A percentile compares a stretch with the other conserved stretches of the same genome.
phyloP scores from a whole-genome alignment of 768 basidiomycete genomes.

The Butyriboletus loyo region DNA sequence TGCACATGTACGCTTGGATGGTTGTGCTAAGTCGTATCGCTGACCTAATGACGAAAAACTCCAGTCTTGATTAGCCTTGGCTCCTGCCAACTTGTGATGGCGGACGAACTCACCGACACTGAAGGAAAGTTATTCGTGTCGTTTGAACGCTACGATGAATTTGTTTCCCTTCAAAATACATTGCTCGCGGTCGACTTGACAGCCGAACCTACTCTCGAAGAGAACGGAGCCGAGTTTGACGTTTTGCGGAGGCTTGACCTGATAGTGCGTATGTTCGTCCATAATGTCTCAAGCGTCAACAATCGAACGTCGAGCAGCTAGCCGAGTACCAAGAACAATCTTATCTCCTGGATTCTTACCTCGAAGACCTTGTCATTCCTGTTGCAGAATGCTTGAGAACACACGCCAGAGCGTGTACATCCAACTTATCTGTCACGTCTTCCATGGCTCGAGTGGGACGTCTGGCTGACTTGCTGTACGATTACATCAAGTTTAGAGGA shows the following conservation, averaged over 20 bases:
- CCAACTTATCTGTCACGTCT: slow-evolving; percentile 20
- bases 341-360: slow-evolving; percentile 85
- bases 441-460: slow-evolving; percentile 45
- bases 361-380: slow-evolving; percentile 77
- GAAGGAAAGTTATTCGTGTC: slow-evolving; percentile 50
- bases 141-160: slow-evolving; percentile 63
- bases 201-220: slow-evolving; percentile 40
- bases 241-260: slow-evolving; percentile 42
- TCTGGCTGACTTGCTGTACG: slow-evolving; percentile 65
- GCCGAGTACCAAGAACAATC: slow-evolving; percentile 91
- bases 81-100: slow-evolving; percentile 24
- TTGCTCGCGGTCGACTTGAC: slow-evolving; percentile 51
- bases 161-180: slow-evolving; percentile 47
- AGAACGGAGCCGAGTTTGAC: slow-evolving; percentile 41
- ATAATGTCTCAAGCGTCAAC: not conserved
- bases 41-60: slow-evolving; percentile 21
- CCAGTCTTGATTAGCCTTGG: not conserved
- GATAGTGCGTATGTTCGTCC: slow-evolving; percentile 45
- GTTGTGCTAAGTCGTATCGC: not conserved
- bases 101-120: slow-evolving; percentile 35
- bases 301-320: slow-evolving; percentile 47
- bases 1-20: too few species aligned
- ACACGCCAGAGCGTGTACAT: slow-evolving; percentile 45
- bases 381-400: slow-evolving; percentile 62
- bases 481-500: slow-evolving; percentile 83